Conservation (phyloP, 176 grass and related monocot genomes). For the Hordeum vulgare region DNA sequence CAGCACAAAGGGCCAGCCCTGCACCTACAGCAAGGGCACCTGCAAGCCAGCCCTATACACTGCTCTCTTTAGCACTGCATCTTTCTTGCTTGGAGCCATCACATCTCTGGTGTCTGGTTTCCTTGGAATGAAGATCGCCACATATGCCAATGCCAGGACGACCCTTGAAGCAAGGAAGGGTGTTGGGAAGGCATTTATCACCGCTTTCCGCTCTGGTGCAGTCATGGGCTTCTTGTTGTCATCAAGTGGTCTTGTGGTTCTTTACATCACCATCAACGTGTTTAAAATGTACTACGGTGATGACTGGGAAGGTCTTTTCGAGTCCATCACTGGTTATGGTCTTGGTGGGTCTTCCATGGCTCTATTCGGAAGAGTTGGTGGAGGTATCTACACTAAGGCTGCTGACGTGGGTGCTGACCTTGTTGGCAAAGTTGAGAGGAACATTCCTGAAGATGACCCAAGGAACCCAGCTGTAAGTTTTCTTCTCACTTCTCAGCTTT, state of each 20-base stretch:
- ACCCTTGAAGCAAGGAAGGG: slow-evolving; percentile 88
- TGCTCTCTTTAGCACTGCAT: slow-evolving; percentile 62
- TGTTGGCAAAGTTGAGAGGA: slow-evolving; percentile 88
- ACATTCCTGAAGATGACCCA: slow-evolving; percentile 91
- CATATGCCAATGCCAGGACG: slow-evolving; percentile 81
- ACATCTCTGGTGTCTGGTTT: slow-evolving; percentile 86
- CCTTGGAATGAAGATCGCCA: slow-evolving; percentile 91
- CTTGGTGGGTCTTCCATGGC: slow-evolving; percentile 96
- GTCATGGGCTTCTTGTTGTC: slow-evolving; percentile 88
- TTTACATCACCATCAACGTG: slow-evolving; percentile 75
- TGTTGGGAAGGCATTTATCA: slow-evolving; percentile 82
- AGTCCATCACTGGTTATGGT: slow-evolving; percentile 89
- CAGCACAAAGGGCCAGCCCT: slow-evolving; percentile 58
- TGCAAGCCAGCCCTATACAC: slow-evolving; percentile 75
- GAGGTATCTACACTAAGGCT: slow-evolving; percentile 93
- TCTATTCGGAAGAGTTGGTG: slow-evolving; percentile 81
- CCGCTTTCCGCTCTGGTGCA: slow-evolving; percentile 77
- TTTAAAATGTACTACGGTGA: slow-evolving; percentile 85
- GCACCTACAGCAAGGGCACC: slow-evolving; percentile 55
- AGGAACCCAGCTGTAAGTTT: slow-evolving; percentile 91
- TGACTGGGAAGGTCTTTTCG: slow-evolving; percentile 87
- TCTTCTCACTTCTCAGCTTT: background rate
- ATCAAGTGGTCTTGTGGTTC: slow-evolving; percentile 76
- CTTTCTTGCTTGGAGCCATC: slow-evolving; percentile 84
- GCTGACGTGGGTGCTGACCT: slow-evolving; percentile 93